Evolutionary conservation across 805 yeast genomes (phyloP), one percentile per base, ranked within the genome.

Genomic region (Metahyphopichia silvanorum): DNA sequence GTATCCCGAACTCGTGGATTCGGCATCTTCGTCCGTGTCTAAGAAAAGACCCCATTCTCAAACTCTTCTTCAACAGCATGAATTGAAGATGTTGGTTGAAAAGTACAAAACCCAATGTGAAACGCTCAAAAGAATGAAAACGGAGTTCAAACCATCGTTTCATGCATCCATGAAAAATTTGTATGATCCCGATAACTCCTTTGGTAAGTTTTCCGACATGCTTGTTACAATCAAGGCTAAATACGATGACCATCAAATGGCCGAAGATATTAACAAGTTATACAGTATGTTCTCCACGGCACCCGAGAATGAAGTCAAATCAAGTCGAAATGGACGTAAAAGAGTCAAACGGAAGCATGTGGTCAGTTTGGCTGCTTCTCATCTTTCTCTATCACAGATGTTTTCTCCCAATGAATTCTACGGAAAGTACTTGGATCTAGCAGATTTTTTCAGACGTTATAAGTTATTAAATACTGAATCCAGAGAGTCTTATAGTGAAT

Each of bases 341-440:
- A 38, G 36, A 25, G 60, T 52, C 8, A 58, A 55, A 40, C 49
- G 63, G 31, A 61, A 55, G 43, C 45, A 60, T 40, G 44, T 77
- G 2, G 52, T 77, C 23, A 75, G 87, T 36, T 56, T 64, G 12
- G 71, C 64, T 30, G 77, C 82, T 0, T 47, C 68, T 0, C 71
- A 69, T 33, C 33, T 85, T 9, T 63, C 66, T 14, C 40, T 84
- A 3, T 71, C 75, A 12, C 32, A 47, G 1, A 30, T 76, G 5
- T 87, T 84, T 49, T 61, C 76, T 0, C 68, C 72, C 4, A 76
- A 70, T 19, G 96, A 88, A 51, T 55, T 57, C 21, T 73, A 69
- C 47, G 96, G 96, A 0, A 71, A 70, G 39, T 76, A 54, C 41
- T 42, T 88, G 13, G 91, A 86, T 39, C 59, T 86, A 33, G 49